phyloP scores from a whole-genome alignment of 1,284 basidiomycete genomes.

The Ceratobasidium sp. region DNA sequence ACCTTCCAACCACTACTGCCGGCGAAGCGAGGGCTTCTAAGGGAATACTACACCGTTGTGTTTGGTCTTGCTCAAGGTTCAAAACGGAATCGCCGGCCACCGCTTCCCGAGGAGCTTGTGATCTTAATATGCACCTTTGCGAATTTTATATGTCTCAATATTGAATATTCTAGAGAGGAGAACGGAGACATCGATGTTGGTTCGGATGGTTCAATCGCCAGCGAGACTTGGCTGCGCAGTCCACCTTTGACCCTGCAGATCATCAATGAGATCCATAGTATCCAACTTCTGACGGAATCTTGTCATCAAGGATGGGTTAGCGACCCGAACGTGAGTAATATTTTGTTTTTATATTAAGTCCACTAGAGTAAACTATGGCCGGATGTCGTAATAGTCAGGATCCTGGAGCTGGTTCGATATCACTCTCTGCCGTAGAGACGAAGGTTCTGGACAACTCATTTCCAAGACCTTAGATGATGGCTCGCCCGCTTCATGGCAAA shows the following conservation, averaged over 20 bases:
- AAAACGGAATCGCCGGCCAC: not conserved
- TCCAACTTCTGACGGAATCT: constrained; percentile 14
- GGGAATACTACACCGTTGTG: constrained; percentile 7
- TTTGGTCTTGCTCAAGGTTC: constrained; percentile 7
- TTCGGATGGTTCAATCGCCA: not conserved
- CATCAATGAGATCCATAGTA: not conserved
- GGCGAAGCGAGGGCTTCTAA: constrained; percentile 29
- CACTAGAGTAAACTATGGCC: not conserved
- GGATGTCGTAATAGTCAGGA: not conserved
- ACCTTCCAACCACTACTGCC: not conserved
- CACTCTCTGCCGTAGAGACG: not conserved
- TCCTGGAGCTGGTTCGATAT: constrained; percentile 37
- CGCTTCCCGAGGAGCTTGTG: constrained; percentile 23
- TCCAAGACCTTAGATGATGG: not conserved
- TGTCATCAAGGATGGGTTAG: constrained; percentile 31
- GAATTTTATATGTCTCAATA: not conserved
- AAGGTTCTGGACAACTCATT: not conserved
- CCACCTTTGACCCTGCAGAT: not conserved
- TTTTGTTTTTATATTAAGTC: too few species aligned
- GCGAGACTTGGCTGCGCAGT: not conserved
- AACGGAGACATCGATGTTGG: not conserved
- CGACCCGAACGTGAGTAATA: not conserved
- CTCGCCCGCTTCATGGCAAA: not conserved
- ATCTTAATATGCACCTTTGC: constrained; percentile 24
- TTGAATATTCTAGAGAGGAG: not conserved